Evolutionary conservation across 768 basidiomycete genomes (phyloP).

Genomic region (Leccinum barrowsii): DNA sequence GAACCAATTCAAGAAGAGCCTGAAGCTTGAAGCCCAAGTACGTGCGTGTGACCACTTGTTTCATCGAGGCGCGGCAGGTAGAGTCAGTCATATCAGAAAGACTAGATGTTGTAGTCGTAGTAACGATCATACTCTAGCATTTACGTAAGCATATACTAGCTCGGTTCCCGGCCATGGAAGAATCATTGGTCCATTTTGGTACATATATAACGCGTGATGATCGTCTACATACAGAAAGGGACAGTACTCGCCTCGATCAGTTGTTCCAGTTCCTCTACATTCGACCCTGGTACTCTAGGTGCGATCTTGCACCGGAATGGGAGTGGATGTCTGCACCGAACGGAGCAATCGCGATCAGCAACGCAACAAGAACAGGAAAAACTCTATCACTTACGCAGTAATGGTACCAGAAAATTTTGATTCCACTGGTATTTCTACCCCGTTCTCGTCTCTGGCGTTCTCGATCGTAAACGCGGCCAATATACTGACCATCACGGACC

Average conservation of each 20-base stretch:
- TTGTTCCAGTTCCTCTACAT: conserved; percentile 7
- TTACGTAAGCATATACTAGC: neutral
- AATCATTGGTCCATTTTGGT: neutral
- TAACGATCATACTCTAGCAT: neutral
- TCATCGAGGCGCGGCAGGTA: neutral
- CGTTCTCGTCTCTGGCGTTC: conserved; percentile 17
- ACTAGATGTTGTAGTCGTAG: neutral
- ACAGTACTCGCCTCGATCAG: conserved; percentile 13
- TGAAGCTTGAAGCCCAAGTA: no score
- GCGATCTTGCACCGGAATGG: conserved; percentile 16
- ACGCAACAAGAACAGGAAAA: neutral
- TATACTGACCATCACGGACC: conserved; percentile 20
- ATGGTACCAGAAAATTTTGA: conserved; percentile 1
- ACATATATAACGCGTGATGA: neutral
- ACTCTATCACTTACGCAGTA: conserved; percentile 10
- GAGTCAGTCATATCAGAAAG: neutral
- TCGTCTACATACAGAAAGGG: neutral
- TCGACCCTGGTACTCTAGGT: conserved; percentile 8
- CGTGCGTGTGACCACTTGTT: neutral
- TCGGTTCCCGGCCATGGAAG: neutral
- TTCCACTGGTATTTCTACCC: conserved; percentile 20
- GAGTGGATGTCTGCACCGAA: conserved; percentile 9
- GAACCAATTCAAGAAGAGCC: no score
- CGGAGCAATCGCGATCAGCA: neutral
- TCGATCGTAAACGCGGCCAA: conserved; percentile 17